phyloP scores from a whole-genome alignment of 73 alveolate genomes.

The Tetrahymena malaccensis region DNA sequence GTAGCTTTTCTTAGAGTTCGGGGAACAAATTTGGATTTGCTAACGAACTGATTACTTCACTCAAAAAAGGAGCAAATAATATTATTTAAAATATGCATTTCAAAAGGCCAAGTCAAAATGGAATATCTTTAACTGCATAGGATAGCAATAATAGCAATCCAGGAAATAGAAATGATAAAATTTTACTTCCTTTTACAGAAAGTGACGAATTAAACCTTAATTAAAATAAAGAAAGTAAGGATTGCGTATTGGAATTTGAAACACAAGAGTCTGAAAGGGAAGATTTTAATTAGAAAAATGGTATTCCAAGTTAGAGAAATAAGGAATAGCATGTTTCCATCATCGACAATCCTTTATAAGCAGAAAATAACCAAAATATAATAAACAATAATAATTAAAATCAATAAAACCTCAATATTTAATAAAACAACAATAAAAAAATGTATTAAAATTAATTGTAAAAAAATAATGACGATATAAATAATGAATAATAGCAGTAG shows the following conservation, averaged over 20 bases:
- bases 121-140: not conserved
- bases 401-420: not conserved
- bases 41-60: not conserved
- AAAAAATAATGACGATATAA: not conserved
- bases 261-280: not conserved
- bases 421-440: too few species aligned
- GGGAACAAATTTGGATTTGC: not conserved
- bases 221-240: not conserved
- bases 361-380: not conserved
- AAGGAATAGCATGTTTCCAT: not conserved
- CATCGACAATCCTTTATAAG: not conserved
- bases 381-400: not conserved
- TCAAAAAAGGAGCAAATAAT: not conserved
- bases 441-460: too few species aligned
- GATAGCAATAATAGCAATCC: not conserved
- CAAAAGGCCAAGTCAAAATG: not conserved
- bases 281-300: not conserved
- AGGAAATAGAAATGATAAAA: not conserved
- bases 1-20: not conserved
- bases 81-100: not conserved
- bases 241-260: not conserved
- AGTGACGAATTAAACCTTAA: not conserved
- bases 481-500: not conserved
- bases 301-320: not conserved
- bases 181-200: not conserved